Conservation (phyloP, 202 grass and related monocot genomes). For the Schoenoplectus triqueter region DNA sequence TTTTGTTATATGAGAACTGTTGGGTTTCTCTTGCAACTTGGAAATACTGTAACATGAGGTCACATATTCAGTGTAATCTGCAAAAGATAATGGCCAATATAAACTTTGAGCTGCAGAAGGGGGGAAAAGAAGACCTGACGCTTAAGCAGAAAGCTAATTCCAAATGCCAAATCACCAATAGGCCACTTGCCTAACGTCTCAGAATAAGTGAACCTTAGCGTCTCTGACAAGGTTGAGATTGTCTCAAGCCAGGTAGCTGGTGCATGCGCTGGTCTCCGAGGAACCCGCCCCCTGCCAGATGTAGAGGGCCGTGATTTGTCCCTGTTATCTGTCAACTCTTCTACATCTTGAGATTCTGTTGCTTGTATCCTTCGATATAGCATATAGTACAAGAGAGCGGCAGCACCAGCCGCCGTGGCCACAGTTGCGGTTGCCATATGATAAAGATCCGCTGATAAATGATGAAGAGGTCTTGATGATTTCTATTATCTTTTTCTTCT, state of each 20-base stretch:
- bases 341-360: slow-evolving; percentile 46
- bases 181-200: slow-evolving; percentile 99
- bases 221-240: slow-evolving; percentile 92
- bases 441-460: slow-evolving; percentile 4
- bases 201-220: slow-evolving; percentile 85
- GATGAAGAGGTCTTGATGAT: neutral
- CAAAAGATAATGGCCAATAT: neutral
- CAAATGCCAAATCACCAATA: slow-evolving; percentile 90
- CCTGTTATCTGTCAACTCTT: slow-evolving; percentile 42
- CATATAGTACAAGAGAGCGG: slow-evolving; percentile 85
- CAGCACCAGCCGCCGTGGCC: slow-evolving; percentile 83
- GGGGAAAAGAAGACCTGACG: slow-evolving; percentile 55
- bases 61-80: neutral
- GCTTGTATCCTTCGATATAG: slow-evolving; percentile 61
- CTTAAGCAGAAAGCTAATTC: slow-evolving; percentile 92
- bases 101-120: neutral
- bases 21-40: slow-evolving; percentile 13
- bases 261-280: slow-evolving; percentile 71
- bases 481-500: neutral
- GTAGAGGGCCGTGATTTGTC: slow-evolving; percentile 24
- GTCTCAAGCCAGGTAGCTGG: slow-evolving; percentile 95
- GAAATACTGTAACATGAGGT: neutral
- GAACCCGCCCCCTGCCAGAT: slow-evolving; percentile 58
- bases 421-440: slow-evolving; percentile 84
- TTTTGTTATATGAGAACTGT: neutral